A percentile compares a stretch with the other conserved stretches of the same genome.
Evolutionary conservation across 2,329 filamentous ascomycete genomes (phyloP).

Genomic region (Phialophora verrucosa): DNA sequence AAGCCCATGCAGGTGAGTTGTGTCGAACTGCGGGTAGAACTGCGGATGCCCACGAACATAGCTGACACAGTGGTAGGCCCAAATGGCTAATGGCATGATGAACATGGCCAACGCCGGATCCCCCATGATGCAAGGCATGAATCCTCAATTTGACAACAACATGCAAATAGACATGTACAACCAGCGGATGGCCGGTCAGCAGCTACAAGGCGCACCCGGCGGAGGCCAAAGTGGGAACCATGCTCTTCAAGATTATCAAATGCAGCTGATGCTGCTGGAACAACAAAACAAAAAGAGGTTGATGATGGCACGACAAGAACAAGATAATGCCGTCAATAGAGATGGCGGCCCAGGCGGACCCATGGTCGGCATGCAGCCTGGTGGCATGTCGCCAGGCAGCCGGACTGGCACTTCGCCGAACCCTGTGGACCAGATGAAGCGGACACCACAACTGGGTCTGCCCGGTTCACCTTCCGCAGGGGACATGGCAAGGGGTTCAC

Average conservation of each 20-base stretch:
- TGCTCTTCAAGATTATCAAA: slow-evolving; percentile 72
- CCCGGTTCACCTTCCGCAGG: slow-evolving; percentile 64
- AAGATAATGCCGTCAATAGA: slow-evolving; percentile 64
- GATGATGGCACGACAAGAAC: slow-evolving; percentile 70
- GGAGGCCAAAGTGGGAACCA: slow-evolving; percentile 60
- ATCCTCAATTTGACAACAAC: slow-evolving; percentile 57
- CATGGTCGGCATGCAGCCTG: slow-evolving; percentile 52
- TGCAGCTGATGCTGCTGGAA: slow-evolving; percentile 72
- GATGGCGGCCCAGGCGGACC: slow-evolving; percentile 56
- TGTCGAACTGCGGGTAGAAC: slow-evolving; percentile 68
- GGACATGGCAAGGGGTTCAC: slow-evolving; percentile 66
- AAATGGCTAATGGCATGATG: slow-evolving; percentile 73
- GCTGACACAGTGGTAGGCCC: slow-evolving; percentile 76
- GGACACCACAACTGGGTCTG: slow-evolving; percentile 66
- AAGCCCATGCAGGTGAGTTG: slow-evolving; percentile 90
- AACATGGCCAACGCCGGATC: slow-evolving; percentile 74
- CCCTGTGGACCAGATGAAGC: slow-evolving; percentile 67
- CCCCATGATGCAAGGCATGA: slow-evolving; percentile 77
- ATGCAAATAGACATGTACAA: slow-evolving; percentile 48
- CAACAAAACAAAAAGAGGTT: slow-evolving; percentile 72
- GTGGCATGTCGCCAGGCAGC: slow-evolving; percentile 64
- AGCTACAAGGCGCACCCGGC: slow-evolving; percentile 49
- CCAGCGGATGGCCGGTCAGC: slow-evolving; percentile 45
- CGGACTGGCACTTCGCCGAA: slow-evolving; percentile 65
- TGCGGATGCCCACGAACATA: slow-evolving; percentile 35